Percentiles rank a stretch among this genome's conserved stretches.
These are phyloP conservation scores for Cucurbita argyrosperma DNA, from an alignment of 306 rosid genomes.

Conservation along the genomic window DNA sequence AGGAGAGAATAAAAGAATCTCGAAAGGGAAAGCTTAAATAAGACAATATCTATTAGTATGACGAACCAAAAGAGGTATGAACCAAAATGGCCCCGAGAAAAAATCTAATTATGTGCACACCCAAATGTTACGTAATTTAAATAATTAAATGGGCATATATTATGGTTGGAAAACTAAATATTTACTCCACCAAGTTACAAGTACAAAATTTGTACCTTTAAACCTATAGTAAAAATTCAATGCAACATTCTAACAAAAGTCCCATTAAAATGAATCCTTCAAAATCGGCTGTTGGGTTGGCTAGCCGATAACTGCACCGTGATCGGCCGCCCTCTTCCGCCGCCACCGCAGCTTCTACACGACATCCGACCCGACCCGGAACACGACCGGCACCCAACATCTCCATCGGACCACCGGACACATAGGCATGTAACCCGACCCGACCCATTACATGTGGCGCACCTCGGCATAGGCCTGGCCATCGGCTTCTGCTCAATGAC, in stretches of 20 bases:
- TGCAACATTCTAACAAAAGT: neutral
- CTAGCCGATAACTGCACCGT: conserved; percentile 14
- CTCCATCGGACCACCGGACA: conserved; percentile 77
- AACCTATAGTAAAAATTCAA: too few species aligned
- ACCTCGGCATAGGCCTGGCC: conserved; percentile 63
- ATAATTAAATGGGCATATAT: too few species aligned
- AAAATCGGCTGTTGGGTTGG: neutral
- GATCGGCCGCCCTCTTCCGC: conserved; percentile 71
- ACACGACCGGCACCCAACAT: conserved; percentile 57
- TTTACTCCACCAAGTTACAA: too few species aligned
- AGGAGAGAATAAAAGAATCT: too few species aligned
- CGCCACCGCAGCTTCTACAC: conserved; percentile 70
- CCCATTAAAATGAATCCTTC: neutral
- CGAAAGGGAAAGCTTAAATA: too few species aligned
- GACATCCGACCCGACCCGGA: conserved; percentile 72
- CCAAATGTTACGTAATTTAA: too few species aligned
- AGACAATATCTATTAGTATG: too few species aligned
- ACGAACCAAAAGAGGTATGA: too few species aligned
- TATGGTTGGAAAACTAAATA: too few species aligned
- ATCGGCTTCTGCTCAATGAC: conserved; percentile 62
- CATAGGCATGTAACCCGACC: conserved; percentile 73
- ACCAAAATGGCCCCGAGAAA: too few species aligned
- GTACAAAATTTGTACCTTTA: too few species aligned
- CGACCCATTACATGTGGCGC: conserved; percentile 68
- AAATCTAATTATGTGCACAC: too few species aligned